Evolutionary conservation across 2,329 filamentous ascomycete genomes (phyloP).

Genomic region (Paecilomyces niveus): DNA sequence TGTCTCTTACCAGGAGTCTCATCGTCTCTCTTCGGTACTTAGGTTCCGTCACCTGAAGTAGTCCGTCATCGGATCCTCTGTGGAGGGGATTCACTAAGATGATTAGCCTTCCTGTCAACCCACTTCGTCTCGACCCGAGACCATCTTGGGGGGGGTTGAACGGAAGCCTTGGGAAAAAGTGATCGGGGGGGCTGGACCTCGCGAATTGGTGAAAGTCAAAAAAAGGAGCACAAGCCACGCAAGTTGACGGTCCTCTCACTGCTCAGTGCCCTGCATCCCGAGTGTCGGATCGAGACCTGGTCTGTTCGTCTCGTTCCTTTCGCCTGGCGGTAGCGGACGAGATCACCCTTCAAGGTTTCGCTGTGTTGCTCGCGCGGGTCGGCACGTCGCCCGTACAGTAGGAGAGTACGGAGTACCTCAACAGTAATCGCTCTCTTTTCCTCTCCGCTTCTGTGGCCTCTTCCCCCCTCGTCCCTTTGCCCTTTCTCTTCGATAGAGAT

Average conservation of each 20-base stretch:
- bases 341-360: neutral
- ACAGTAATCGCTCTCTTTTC: neutral
- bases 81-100: neutral
- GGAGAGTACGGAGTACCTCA: neutral
- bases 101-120: constrained; percentile 19
- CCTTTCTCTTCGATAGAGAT: neutral
- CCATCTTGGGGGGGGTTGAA: constrained; percentile 2
- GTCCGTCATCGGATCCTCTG: neutral
- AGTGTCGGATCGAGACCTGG: neutral
- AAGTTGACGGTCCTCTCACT: neutral
- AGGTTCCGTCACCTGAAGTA: neutral
- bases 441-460: neutral
- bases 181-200: neutral
- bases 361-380: neutral
- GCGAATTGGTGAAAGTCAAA: neutral
- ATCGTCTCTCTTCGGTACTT: neutral
- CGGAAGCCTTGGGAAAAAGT: constrained; percentile 1
- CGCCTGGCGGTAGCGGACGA: neutral
- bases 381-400: neutral
- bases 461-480: neutral
- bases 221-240: neutral
- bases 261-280: neutral
- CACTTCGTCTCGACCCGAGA: constrained; percentile 16
- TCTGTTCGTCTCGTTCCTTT: neutral
- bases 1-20: neutral